Base-by-base conservation (phyloP, 768 basidiomycete species). In the Pleurotus platypus region DNA sequence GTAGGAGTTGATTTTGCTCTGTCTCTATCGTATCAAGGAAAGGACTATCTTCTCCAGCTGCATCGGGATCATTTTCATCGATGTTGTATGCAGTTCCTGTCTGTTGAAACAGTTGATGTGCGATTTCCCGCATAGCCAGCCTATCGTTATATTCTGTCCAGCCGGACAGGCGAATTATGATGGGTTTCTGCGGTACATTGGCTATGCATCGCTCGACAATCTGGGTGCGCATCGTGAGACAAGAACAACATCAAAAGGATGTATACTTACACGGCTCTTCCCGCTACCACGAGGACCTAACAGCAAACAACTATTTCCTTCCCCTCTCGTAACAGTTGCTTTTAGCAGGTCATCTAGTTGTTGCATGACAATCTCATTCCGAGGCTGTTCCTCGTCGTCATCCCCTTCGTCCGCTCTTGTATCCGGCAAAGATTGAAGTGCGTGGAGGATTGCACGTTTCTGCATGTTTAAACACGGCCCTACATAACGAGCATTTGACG, bases 231-330 rank as follows among this genome's bases (percentile, higher is more conserved):
- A 46, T 61, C 57, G 60, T 49, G 39, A 24, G 48, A 47, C 22
- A 51, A 26, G 5, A 2, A 46, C 37, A 15, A 13, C 40, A 56
- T 13, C 20, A 43, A 13, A 49, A 47, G 39, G 1, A 26, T 22
- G 6, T 4, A 8, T 9, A 69, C 82, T 64, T 68, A 92, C 92
- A 58, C 77, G 76, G 1, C 90, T 87, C 72, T 98, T 97, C 16
- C 94, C 95, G 60, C 87, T 89, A 13, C 92, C 92, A 58, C 86
- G 78, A 1, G 92, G 87, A 16, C 95, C 95, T 45, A 94, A 76
- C 2, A 98, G 66, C 55, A 97, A 77, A 65, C 94, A 97, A 57
- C 94, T 96, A 60, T 98, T 98, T 2, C 95, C 94, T 75, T 98
- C 95, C 8, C 88, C 89, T 26, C 94, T 81, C 18, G 73, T 72